Conservation (phyloP, 805 yeast species). For the Candida coleopterorum region DNA sequence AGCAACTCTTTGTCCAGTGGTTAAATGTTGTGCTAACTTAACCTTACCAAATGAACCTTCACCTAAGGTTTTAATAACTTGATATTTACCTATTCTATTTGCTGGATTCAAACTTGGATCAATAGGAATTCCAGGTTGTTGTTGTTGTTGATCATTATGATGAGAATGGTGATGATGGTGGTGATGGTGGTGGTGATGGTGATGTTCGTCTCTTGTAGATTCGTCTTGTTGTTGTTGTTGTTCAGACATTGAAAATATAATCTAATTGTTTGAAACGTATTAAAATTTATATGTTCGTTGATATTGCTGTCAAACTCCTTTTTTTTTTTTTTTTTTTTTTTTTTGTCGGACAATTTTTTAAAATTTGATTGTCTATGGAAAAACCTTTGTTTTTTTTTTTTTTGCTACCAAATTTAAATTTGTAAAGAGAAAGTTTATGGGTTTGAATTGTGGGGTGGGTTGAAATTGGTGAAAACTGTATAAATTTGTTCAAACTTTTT, state of each 20-base stretch:
- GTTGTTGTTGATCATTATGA: constrained; percentile 10
- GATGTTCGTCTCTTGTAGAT: constrained; percentile 8
- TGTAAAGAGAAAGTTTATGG: too few species aligned
- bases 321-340: too few species aligned
- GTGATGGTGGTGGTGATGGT: constrained; percentile 13
- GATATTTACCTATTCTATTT: constrained; percentile 81
- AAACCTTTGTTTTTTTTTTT: too few species aligned
- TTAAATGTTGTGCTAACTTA: constrained; percentile 82
- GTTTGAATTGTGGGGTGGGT: too few species aligned
- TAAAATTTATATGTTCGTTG: too few species aligned
- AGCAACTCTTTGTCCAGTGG: constrained; percentile 91
- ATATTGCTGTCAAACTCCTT: background rate
- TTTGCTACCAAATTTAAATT: too few species aligned
- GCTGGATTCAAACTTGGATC: constrained; percentile 30
- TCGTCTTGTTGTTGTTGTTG: background rate
- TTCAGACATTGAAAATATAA: background rate
- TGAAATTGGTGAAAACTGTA: too few species aligned
- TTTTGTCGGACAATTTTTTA: too few species aligned
- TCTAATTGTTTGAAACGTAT: too few species aligned
- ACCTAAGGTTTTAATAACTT: constrained; percentile 86
- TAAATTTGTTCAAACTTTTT: too few species aligned
- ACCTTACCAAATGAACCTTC: constrained; percentile 98
- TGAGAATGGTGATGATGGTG: constrained; percentile 8
- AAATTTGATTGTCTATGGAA: too few species aligned
- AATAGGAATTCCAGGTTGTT: constrained; percentile 10